These are phyloP conservation scores for Hypomontagnella monticulosa DNA, from an alignment of 495 filamentous ascomycete species.

Conservation along the genomic window DNA sequence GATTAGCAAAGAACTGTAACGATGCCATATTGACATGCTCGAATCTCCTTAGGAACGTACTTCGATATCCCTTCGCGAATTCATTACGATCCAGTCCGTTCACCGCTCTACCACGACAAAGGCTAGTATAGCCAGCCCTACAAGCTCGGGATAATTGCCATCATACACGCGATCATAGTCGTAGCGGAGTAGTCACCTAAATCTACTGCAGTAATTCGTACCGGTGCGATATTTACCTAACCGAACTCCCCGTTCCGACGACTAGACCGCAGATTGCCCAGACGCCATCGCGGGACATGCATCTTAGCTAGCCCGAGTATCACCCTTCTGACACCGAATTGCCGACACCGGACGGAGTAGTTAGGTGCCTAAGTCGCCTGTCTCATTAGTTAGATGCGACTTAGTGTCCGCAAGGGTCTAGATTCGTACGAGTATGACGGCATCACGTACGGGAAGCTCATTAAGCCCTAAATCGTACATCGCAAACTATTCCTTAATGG, in stretches of 20 bases:
- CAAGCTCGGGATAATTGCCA: slow-evolving; percentile 15
- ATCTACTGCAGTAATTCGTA: slow-evolving; percentile 6
- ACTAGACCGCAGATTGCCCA: slow-evolving; percentile 8
- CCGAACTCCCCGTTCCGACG: slow-evolving; percentile 14
- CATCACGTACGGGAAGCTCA: slow-evolving; percentile 21
- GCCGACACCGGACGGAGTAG: slow-evolving; percentile 11
- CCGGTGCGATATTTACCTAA: slow-evolving; percentile 10
- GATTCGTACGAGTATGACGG: slow-evolving; percentile 41
- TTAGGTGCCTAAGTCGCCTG: slow-evolving; percentile 19
- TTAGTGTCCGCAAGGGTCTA: slow-evolving; percentile 14
- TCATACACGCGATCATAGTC: slow-evolving; percentile 3
- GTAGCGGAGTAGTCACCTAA: slow-evolving; percentile 19
- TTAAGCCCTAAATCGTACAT: slow-evolving; percentile 1
- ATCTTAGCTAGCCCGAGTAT: slow-evolving; percentile 20
- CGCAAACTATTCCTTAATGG: slow-evolving; percentile 21
- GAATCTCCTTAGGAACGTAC: background rate
- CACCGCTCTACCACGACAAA: background rate
- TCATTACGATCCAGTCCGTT: background rate
- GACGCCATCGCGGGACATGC: slow-evolving; percentile 17
- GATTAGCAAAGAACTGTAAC: background rate
- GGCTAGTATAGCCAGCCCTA: slow-evolving; percentile 10
- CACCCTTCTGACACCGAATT: slow-evolving; percentile 23
- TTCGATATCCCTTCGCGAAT: background rate
- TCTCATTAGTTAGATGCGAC: slow-evolving; percentile 21
- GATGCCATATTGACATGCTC: slow-evolving; percentile 3